Evolutionary conservation across 2,329 filamentous ascomycete genomes (phyloP).

Genomic region (Fusarium sp.): DNA sequence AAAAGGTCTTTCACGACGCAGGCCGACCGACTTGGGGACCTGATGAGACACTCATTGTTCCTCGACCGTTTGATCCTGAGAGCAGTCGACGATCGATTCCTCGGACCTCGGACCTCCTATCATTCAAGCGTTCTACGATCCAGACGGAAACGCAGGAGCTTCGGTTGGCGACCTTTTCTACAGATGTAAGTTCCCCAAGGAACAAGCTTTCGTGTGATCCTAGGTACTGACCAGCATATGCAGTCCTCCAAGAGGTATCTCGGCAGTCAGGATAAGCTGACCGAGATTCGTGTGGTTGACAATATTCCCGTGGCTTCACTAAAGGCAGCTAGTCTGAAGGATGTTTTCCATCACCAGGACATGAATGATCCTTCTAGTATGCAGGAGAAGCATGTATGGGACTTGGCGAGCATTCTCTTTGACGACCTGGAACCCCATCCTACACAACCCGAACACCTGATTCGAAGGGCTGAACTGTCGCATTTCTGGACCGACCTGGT

Average conservation of each 20-base stretch:
- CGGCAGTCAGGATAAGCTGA: conserved; percentile 62
- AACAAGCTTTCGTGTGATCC: too few relatives aligned
- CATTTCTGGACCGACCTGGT: conserved; percentile 72
- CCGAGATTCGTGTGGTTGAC: conserved; percentile 61
- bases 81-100: conserved; percentile 45
- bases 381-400: conserved; percentile 82
- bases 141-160: conserved; percentile 70
- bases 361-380: conserved; percentile 55
- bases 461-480: conserved; percentile 70
- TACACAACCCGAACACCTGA: conserved; percentile 50
- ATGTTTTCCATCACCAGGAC: conserved; percentile 53
- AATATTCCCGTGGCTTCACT: conserved; percentile 67
- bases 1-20: conserved; percentile 73
- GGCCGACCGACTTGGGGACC: conserved; percentile 83
- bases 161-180: conserved; percentile 68
- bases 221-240: conserved; percentile 27
- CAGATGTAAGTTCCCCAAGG: conserved; percentile 53
- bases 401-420: conserved; percentile 85
- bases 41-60: conserved; percentile 74
- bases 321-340: conserved; percentile 47
- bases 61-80: conserved; percentile 51
- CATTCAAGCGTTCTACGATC: conserved; percentile 56
- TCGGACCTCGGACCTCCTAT: conserved; percentile 45
- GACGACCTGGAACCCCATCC: conserved; percentile 65
- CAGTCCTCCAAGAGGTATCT: conserved; percentile 65